A percentile compares a stretch with the other conserved stretches of the same genome.
Conservation (phyloP, 768 basidiomycete genomes). For the Russula compacta region DNA sequence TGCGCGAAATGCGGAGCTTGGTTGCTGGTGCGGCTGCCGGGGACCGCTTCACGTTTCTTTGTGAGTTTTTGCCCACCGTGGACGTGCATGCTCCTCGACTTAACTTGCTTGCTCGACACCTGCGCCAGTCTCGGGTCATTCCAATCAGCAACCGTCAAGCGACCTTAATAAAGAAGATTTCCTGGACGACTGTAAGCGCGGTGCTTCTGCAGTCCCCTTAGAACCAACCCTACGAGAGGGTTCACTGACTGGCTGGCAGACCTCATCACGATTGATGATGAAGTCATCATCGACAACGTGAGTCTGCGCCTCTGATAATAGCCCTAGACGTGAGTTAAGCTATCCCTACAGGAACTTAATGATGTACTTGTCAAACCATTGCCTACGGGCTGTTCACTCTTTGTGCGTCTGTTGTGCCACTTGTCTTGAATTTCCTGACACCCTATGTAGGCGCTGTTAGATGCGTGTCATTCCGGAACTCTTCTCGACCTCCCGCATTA, state of each 20-base stretch:
- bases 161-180: constrained; percentile 15
- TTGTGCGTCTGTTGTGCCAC: constrained; percentile 3
- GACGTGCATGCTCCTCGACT: no score
- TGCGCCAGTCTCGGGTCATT: constrained; percentile 3
- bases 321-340: neutral
- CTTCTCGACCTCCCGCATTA: constrained; percentile 22
- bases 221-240: neutral
- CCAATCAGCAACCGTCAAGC: constrained; percentile 12
- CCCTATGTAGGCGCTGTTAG: constrained; percentile 18
- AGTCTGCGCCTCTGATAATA: neutral
- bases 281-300: constrained; percentile 22
- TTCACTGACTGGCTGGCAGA: neutral
- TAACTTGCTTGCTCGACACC: neutral
- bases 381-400: constrained; percentile 18
- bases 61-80: constrained; percentile 11
- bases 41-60: constrained; percentile 24
- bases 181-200: constrained; percentile 5
- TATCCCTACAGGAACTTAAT: constrained; percentile 19
- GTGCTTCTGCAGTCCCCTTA: neutral
- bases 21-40: constrained; percentile 20
- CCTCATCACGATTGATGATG: constrained; percentile 15
- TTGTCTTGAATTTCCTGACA: neutral
- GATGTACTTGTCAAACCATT: constrained; percentile 18
- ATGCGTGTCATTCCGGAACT: constrained; percentile 22
- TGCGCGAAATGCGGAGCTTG: constrained; percentile 16